Evolutionary conservation across 1,284 basidiomycete species (phyloP), one percentile per base, ranked within the genome.

Genomic region (Lentinula novae-zelandiae): DNA sequence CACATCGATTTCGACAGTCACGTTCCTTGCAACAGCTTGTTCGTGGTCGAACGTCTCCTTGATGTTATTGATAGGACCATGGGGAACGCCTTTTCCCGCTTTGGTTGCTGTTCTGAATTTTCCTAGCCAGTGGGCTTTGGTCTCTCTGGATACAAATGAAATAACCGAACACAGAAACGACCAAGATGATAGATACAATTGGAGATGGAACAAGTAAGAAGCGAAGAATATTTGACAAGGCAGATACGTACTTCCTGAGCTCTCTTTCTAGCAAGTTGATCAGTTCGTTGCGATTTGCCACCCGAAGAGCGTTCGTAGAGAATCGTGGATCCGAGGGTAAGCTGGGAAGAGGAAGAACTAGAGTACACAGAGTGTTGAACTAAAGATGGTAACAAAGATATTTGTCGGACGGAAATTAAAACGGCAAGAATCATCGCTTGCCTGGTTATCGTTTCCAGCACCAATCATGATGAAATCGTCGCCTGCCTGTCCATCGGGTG

Each of bases 401-500:
- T 5, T 60, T 57, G 38, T 54, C 27, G 57, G 27, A 57, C 20
- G 12, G 36, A 38, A 8, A 38, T 38, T 9, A 9, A 8, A 38
- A 12, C 8, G 36, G 36, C 36, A 62, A 49, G 49, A 42, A 57
- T 48, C 62, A 40, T 57, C 58, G 61, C 74, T 58, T 68, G 90
- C 93, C 80, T 93, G 94, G 65, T 85, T 88, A 69, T 96, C 87
- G 74, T 96, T 97, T 0, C 94, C 95, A 1, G 93, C 95, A 50
- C 94, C 95, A 60, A 98, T 87, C 94, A 97, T 96, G 63, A 97
- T 75, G 71, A 87, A 95, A n/a, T 92, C 90, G 70, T 95, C 88
- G 3, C 54, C 54, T 15, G 46, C 42, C n/a, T 56, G 13, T 9
- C 54, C 54, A 42, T 44, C 54, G 22, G 54, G 40, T 8, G 54